phyloP scores from a whole-genome alignment of 192 early-diverging fungal species.

The Coemansia sp. region DNA sequence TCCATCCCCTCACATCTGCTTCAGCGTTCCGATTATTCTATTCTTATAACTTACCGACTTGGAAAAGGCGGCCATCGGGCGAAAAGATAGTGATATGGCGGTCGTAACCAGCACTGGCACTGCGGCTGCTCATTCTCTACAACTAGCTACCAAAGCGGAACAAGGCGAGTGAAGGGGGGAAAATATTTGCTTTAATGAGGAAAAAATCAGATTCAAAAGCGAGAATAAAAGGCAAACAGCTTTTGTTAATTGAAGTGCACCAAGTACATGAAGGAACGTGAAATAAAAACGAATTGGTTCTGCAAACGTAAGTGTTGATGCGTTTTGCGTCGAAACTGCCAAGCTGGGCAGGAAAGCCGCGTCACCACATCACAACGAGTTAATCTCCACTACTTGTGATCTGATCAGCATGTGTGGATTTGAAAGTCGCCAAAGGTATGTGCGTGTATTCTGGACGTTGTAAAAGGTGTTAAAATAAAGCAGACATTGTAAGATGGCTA shows the following conservation, averaged over 20 bases:
- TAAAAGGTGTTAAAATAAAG: too few species aligned
- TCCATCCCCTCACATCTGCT: not conserved
- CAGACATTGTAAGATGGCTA: not conserved
- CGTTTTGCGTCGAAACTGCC: not conserved
- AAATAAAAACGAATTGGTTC: not conserved
- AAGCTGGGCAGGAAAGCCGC: not conserved
- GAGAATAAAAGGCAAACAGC: not conserved
- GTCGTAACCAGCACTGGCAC: conserved; percentile 82
- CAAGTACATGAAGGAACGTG: too few species aligned
- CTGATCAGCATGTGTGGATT: not conserved
- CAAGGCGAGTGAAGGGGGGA: not conserved
- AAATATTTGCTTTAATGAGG: not conserved
- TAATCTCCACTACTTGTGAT: not conserved
- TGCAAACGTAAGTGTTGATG: not conserved
- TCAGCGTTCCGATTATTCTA: not conserved
- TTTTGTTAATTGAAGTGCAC: not conserved
- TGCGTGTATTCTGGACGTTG: too few species aligned
- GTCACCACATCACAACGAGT: not conserved
- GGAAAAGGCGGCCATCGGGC: conserved; percentile 97
- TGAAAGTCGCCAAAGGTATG: not conserved
- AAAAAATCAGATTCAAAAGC: not conserved
- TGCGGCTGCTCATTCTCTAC: conserved; percentile 50
- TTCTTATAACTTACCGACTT: conserved; percentile 79
- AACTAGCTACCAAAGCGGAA: not conserved
- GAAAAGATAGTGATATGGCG: conserved; percentile 99